phyloP scores from a whole-genome alignment of 768 basidiomycete species.

The Austroboletus eburneus region DNA sequence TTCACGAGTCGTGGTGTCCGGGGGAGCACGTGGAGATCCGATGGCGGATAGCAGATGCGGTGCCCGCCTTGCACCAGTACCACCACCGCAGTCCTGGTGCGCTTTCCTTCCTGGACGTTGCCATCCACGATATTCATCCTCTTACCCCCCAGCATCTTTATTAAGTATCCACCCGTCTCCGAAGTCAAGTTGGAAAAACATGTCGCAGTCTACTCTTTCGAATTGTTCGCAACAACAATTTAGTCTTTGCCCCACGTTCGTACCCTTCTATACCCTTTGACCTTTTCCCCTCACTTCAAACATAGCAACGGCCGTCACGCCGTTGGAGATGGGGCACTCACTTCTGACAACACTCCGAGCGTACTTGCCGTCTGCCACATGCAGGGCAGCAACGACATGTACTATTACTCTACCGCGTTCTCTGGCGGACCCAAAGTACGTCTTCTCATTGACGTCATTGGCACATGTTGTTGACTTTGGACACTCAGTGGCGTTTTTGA shows the following conservation, averaged over 20 bases:
- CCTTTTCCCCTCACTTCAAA: constrained; percentile 11
- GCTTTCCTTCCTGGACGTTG: not conserved
- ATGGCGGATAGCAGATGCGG: not conserved
- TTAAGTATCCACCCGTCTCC: constrained; percentile 6
- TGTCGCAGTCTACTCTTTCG: constrained; percentile 71
- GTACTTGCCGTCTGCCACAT: constrained; percentile 85
- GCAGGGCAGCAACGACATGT: constrained; percentile 76
- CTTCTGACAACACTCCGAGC: constrained; percentile 70
- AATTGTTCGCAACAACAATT: constrained; percentile 73
- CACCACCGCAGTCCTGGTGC: constrained; percentile 10
- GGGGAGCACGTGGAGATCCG: constrained; percentile 11
- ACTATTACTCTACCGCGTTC: constrained; percentile 92
- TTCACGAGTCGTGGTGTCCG: constrained; percentile 13
- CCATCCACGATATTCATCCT: not conserved
- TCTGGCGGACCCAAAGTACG: constrained; percentile 88
- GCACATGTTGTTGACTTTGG: constrained; percentile 3
- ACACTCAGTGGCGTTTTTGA: constrained; percentile 90
- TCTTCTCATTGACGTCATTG: constrained; percentile 10
- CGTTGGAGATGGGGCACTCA: constrained; percentile 96
- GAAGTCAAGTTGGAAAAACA: constrained; percentile 79
- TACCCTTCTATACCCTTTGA: constrained; percentile 18
- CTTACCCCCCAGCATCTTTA: not conserved
- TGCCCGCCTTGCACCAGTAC: constrained; percentile 13
- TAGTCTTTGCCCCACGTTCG: constrained; percentile 94
- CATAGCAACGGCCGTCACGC: constrained; percentile 88